Evolutionary conservation across 768 basidiomycete species (phyloP), one percentile per base, ranked within the genome.

Genomic region (Amanita rubescens): DNA sequence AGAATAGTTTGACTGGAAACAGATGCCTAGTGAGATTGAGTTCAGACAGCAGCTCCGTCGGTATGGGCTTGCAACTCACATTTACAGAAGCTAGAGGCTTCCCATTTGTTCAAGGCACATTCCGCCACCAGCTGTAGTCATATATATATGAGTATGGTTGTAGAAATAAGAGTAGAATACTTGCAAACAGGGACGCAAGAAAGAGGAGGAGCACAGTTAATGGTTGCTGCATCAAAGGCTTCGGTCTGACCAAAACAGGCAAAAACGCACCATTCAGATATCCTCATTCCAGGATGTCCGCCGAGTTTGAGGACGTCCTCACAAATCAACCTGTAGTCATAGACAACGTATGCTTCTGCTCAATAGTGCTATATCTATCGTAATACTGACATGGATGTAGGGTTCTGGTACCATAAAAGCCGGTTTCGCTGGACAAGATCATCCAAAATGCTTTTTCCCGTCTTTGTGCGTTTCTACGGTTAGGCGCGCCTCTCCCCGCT

Each of bases 291-390:
- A 46, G 22, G 55, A 93, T 92, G 90, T 84, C 86, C 58, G 79
- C 84, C 51, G 90, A 92, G 73, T 92, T 84, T 70, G 90, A 93
- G 68, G 90, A 93, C 67, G 90, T 93, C 60, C 81, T 96, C 67
- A 95, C 94, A 55, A 98, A 97, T 74, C 95, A 98, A 71, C 95
- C 95, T 5, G 94, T 98, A 55, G 95, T 98, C 59, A 96, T 98
- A 64, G 95, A 98, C 77, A 98, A 98, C 74, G 94, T 95, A 58
- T 60, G 85, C 74, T 47, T 37, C 57, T 55, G 55, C 51, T 47
- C 14, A 51, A 38, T 30, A 53, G 14, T 59, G 49, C 50, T 48
- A 37, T 44, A 27, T 46, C 35, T 56, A 54, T 53, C 57, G 54
- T 61, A 55, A 54, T 20, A 3, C 59, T 64, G 57, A 58, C 57